These are phyloP conservation scores for Datura wrightii DNA, from an alignment of 257 asterid genomes.

Conservation along the genomic window DNA sequence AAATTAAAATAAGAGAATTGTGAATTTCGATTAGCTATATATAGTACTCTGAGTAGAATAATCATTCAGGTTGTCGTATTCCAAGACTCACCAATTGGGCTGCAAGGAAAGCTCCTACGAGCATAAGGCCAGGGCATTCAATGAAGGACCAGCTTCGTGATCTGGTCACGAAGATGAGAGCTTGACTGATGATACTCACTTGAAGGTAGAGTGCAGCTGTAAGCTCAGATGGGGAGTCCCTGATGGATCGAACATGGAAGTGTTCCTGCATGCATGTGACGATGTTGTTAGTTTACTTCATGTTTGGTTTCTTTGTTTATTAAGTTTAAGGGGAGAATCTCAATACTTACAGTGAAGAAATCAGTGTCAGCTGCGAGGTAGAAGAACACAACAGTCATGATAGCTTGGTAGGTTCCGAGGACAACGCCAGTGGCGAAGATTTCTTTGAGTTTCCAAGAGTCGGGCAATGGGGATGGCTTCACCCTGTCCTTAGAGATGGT, in stretches of 20 bases:
- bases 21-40: background rate
- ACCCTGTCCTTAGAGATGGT: conserved; percentile 89
- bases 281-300: background rate
- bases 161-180: conserved; percentile 86
- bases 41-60: background rate
- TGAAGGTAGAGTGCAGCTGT: conserved; percentile 90
- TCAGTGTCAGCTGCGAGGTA: conserved; percentile 74
- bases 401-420: conserved; percentile 82
- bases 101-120: conserved; percentile 62
- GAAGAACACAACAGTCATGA: conserved; percentile 82
- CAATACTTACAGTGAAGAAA: conserved; percentile 58
- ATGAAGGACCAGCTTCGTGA: conserved; percentile 86
- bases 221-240: conserved; percentile 54
- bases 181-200: conserved; percentile 94
- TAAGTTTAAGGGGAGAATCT: background rate
- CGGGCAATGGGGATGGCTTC: conserved; percentile 90
- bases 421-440: conserved; percentile 88
- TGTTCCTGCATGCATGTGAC: conserved; percentile 38
- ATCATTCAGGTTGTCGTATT: background rate
- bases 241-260: conserved; percentile 61
- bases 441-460: conserved; percentile 92
- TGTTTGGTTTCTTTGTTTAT: background rate
- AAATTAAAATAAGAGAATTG: background rate
- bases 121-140: conserved; percentile 82
- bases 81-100: conserved; percentile 67